phyloP scores from a whole-genome alignment of 116 monocot species.

The Zostera marina region DNA sequence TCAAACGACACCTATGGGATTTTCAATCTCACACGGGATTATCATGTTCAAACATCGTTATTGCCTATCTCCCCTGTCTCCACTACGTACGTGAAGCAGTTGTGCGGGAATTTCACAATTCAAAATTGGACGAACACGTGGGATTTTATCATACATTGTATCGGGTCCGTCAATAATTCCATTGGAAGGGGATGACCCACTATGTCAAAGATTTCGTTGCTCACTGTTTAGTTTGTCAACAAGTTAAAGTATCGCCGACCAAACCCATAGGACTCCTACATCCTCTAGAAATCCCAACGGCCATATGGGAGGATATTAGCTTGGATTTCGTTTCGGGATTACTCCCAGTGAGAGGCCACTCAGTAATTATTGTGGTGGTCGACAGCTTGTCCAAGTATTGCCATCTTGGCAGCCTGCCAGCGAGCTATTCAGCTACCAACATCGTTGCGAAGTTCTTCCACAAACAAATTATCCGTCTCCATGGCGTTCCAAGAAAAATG shows the following conservation, averaged over 20 bases:
- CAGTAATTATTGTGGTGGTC: neutral
- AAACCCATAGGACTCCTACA: neutral
- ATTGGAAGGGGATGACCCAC: neutral
- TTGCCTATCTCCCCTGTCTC: too few species aligned
- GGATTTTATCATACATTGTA: too few species aligned
- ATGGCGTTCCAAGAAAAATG: neutral
- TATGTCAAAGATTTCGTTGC: neutral
- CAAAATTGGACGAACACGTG: too few species aligned
- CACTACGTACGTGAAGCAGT: too few species aligned
- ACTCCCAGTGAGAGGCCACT: neutral
- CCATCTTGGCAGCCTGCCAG: neutral
- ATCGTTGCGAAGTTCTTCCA: neutral
- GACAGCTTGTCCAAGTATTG: neutral
- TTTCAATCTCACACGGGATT: too few species aligned
- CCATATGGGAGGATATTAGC: too few species aligned
- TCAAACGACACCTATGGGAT: too few species aligned
- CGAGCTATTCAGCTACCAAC: neutral
- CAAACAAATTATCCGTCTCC: neutral
- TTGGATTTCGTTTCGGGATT: constrained; percentile 3
- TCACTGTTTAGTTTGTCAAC: neutral
- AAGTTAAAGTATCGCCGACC: neutral
- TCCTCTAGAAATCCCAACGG: neutral
- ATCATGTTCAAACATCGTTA: too few species aligned
- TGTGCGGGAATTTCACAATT: too few species aligned
- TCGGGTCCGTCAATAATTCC: too few species aligned